Percentiles rank a stretch among this genome's conserved stretches.
Evolutionary conservation across 768 basidiomycete species (phyloP).

Genomic region (Termitomyces sp.): DNA sequence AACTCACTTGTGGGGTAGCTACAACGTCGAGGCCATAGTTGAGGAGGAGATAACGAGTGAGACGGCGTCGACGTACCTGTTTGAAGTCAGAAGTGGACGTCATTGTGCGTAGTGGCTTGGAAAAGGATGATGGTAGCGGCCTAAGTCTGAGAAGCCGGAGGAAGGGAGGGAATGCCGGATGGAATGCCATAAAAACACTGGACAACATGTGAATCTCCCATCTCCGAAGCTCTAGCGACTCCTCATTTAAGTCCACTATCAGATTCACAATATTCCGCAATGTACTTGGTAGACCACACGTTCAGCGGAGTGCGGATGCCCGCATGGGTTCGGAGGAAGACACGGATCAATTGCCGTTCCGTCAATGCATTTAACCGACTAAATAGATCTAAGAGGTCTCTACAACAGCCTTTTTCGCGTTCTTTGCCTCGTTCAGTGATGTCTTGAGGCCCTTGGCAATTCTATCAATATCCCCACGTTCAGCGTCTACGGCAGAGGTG

Average conservation of each 20-base stretch:
- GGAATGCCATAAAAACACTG: constrained; percentile 15
- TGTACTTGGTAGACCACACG: not conserved
- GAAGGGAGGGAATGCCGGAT: constrained; percentile 11
- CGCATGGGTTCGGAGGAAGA: not conserved
- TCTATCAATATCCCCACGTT: constrained; percentile 67
- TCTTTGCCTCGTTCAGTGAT: constrained; percentile 32
- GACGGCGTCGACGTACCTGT: constrained; percentile 21
- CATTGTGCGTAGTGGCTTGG: constrained; percentile 15
- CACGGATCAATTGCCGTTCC: constrained; percentile 12
- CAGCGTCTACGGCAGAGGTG: constrained; percentile 57
- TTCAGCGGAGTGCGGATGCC: constrained; percentile 10
- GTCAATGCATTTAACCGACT: not conserved
- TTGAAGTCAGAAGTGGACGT: constrained; percentile 23
- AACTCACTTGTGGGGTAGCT: constrained; percentile 36
- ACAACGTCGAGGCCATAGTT: not conserved
- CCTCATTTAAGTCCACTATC: not conserved
- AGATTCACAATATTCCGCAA: not conserved
- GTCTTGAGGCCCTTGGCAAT: constrained; percentile 54
- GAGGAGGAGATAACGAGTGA: not conserved
- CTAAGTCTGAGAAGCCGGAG: constrained; percentile 12
- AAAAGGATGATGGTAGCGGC: not conserved
- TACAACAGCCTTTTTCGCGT: constrained; percentile 9
- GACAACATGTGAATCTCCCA: constrained; percentile 12
- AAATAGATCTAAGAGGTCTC: not conserved
- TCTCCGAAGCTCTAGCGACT: not conserved